phyloP scores from a whole-genome alignment of 148 eudicot genomes.

The Heliosperma pusillum region DNA sequence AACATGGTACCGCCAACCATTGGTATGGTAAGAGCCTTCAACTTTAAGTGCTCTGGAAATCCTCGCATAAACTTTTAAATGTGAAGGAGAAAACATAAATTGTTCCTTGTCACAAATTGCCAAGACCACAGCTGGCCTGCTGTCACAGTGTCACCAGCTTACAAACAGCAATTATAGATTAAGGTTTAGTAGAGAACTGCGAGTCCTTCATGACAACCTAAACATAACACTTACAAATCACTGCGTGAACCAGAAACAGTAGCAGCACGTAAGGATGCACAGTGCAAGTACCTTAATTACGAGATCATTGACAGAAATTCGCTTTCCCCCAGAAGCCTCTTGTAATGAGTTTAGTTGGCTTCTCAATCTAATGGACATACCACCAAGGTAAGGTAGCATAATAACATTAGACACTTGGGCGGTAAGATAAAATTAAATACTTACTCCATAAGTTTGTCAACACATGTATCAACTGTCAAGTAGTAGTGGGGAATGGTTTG shows the following conservation, averaged over 20 bases:
- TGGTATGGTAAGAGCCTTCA: not conserved
- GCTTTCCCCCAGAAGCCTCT: constrained; percentile 97
- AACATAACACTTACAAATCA: not conserved
- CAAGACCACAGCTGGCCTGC: not conserved
- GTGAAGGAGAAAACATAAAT: not conserved
- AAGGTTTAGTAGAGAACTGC: not conserved
- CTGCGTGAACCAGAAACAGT: not conserved
- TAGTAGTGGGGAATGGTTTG: constrained; percentile 92
- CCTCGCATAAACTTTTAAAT: not conserved
- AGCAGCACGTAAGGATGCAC: not conserved
- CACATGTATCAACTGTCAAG: constrained; percentile 79
- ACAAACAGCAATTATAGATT: not conserved
- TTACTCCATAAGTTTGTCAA: constrained; percentile 88
- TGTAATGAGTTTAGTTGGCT: constrained; percentile 64
- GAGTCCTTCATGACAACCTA: not conserved
- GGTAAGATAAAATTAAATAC: constrained; percentile 25
- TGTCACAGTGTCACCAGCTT: not conserved
- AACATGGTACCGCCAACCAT: not conserved
- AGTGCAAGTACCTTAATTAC: constrained; percentile 72
- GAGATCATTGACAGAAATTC: constrained; percentile 86
- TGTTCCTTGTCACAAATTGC: not conserved
- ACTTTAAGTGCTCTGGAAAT: not conserved
- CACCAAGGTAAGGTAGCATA: constrained; percentile 8
- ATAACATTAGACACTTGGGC: not conserved
- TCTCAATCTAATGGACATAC: constrained; percentile 47